Evolutionary conservation across 176 grass and related monocot species (phyloP).

Genomic region (Eremochloa ophiuroides): DNA sequence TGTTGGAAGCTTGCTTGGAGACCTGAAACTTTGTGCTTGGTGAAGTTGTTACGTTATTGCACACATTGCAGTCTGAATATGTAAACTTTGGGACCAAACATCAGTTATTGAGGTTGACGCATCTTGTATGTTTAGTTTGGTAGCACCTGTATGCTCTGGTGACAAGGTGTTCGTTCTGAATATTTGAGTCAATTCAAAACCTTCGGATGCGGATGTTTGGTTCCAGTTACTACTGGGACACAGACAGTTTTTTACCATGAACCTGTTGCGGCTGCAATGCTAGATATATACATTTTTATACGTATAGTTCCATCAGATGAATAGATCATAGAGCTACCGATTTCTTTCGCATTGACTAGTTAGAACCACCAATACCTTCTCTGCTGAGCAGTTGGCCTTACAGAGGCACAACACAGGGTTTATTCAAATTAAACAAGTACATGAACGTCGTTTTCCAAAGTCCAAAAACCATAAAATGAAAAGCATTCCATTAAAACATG

Average conservation of each 20-base stretch:
- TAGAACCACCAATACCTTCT: too few species aligned
- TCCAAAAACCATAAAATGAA: neutral
- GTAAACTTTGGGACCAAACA: neutral
- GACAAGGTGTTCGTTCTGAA: neutral
- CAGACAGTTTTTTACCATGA: too few species aligned
- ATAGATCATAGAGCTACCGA: too few species aligned
- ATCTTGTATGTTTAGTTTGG: neutral
- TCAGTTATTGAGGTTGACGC: neutral
- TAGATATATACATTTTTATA: too few species aligned
- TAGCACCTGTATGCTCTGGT: neutral
- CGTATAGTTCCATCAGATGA: too few species aligned
- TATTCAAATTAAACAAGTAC: neutral
- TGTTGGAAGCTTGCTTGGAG: conserved; percentile 1
- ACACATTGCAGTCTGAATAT: neutral
- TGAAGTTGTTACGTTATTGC: neutral
- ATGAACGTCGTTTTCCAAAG: neutral
- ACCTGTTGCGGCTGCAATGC: too few species aligned
- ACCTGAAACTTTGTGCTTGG: neutral
- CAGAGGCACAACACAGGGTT: neutral
- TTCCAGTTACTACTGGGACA: neutral
- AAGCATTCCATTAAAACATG: neutral
- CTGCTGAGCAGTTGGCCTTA: neutral
- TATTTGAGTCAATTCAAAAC: neutral
- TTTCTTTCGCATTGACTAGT: too few species aligned
- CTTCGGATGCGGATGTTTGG: too few species aligned